phyloP scores from a whole-genome alignment of 352 stramenopile species.

The Aphanomyces euteiches region DNA sequence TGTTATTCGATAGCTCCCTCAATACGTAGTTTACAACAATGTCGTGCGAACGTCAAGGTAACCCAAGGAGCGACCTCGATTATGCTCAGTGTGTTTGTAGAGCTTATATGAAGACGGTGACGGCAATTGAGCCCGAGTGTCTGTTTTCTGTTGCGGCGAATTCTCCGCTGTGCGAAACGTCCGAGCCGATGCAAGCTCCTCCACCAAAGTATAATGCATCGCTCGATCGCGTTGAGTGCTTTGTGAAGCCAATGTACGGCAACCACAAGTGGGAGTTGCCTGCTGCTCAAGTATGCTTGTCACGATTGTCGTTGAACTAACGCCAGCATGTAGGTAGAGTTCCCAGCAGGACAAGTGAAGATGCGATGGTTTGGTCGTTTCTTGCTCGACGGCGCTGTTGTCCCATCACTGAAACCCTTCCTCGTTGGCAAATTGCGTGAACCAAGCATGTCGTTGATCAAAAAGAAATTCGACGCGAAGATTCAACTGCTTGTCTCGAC shows the following conservation, averaged over 20 bases:
- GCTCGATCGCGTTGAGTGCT: constrained; percentile 70
- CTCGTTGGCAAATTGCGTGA: constrained; percentile 87
- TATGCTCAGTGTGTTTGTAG: not conserved
- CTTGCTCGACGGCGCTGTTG: constrained; percentile 63
- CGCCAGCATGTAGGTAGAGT: not conserved
- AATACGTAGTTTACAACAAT: constrained; percentile 74
- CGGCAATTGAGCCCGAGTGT: constrained; percentile 96
- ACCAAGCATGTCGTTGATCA: constrained; percentile 88
- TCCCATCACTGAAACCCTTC: constrained; percentile 69
- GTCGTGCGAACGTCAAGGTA: constrained; percentile 64
- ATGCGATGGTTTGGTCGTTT: constrained; percentile 85
- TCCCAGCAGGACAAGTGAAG: constrained; percentile 10
- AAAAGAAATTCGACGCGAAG: constrained; percentile 85
- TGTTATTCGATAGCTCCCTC: constrained; percentile 36
- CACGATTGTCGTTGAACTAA: not conserved
- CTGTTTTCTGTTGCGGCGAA: constrained; percentile 80
- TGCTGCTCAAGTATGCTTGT: constrained; percentile 43
- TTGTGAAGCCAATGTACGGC: constrained; percentile 71
- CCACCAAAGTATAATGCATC: constrained; percentile 54
- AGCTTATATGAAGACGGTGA: constrained; percentile 97
- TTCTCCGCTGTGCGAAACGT: constrained; percentile 70
- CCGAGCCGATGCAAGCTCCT: constrained; percentile 53
- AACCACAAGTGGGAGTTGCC: constrained; percentile 64
- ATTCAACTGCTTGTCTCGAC: constrained; percentile 71
- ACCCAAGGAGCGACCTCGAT: not conserved